A percentile compares a stretch with the other conserved stretches of the same genome.
Evolutionary conservation across 2,329 filamentous ascomycete species (phyloP).

Genomic region (Microdochium nivale): DNA sequence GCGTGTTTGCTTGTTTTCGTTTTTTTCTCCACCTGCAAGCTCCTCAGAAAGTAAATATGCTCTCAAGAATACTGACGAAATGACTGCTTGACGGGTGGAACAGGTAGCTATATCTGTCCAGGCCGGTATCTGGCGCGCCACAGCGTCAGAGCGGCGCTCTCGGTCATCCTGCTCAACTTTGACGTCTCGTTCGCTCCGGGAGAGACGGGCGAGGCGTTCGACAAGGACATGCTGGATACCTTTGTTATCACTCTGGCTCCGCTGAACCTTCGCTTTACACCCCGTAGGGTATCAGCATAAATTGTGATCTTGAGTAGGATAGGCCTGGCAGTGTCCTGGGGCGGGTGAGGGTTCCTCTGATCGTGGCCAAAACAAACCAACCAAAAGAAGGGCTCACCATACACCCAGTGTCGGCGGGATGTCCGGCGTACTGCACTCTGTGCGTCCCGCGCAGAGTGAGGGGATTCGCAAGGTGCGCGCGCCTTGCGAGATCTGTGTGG

Average conservation of each 20-base stretch:
- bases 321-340: no score
- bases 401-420: no score
- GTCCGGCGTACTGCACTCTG: no score
- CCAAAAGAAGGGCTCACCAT: no score
- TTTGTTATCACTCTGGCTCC: conserved; percentile 3
- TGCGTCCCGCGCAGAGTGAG: no score
- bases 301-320: no score
- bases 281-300: not conserved
- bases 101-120: conserved; percentile 9
- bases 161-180: conserved; percentile 7
- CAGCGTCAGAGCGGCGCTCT: conserved; percentile 9
- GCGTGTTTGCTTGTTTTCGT: not conserved
- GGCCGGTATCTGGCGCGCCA: conserved; percentile 14
- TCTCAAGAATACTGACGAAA: not conserved
- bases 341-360: no score
- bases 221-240: conserved; percentile 8
- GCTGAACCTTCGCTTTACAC: not conserved
- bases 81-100: no score
- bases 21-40: not conserved
- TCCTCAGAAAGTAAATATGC: not conserved
- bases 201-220: conserved; percentile 11
- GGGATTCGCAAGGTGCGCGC: no score
- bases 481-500: no score
- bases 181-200: conserved; percentile 13
- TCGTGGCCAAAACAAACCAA: no score